Base-by-base conservation (phyloP, 805 yeast species). In the Candida maesae region DNA sequence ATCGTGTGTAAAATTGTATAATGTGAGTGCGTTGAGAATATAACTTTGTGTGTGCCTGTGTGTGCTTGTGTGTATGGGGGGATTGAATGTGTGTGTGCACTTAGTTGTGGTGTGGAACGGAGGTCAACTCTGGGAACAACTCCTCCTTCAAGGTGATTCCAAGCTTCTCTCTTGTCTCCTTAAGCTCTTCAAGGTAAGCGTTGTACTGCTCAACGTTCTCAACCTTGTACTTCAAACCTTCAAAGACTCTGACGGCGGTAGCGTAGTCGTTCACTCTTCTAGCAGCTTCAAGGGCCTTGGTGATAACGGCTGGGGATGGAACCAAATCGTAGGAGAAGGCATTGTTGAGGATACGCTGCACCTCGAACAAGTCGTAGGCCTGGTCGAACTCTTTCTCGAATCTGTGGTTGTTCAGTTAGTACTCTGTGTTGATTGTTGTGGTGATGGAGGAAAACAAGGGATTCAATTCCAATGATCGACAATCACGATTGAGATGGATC, bases 221-320 rank as follows among this genome's bases (percentile, higher is more conserved):
- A 51, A 93, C 98, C 76, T 93, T 93, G 80, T 81, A 87, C 68
- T 85, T 87, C 65, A 93, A 79, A 53, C 95, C 98, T 76, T 91
- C 99, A 60, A 93, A 93, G 42, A 95, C 96, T 73, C 99, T 86
- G 55, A 89, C 93, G 42, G 99, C 99, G 46, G 98, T 90, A 47
- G 99, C 96, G 72, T 87, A 87, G 73, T 93, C 99, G 70, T 93
- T 88, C 55, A 93, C 98, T 73, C 98, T 87, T 81, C 99, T 90
- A 58, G 97, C 90, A 35, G 99, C 99, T 72, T 86, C 81, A 64
- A 93, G 76, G 36, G 99, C 99, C 70, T 84, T 86, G 71, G 87
- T 96, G 61, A 93, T 77, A 49, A 93, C 98, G 48, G 84, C 79
- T 53, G 99, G 99, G 23, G 99, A 91, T 54, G 99, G 99, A 42